phyloP scores from a whole-genome alignment of 805 yeast genomes.

The Crinitomyces ghanaensis region DNA sequence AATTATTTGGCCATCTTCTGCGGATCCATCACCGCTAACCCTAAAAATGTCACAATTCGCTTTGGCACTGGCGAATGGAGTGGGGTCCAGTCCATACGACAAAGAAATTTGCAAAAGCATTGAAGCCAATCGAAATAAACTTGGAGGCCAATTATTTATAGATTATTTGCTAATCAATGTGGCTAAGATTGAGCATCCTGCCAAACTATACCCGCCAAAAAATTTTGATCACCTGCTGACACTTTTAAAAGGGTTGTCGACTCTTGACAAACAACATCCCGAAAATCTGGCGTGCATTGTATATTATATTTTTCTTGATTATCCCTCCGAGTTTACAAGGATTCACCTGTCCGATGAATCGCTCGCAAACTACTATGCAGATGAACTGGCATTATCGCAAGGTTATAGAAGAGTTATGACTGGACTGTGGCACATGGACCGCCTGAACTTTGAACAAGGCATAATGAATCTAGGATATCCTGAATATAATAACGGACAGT shows the following conservation, averaged over 20 bases:
- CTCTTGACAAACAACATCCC: slow-evolving; percentile 2
- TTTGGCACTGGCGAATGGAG: too few relatives aligned
- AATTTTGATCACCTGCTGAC: slow-evolving; percentile 5
- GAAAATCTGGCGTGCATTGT: slow-evolving; percentile 12
- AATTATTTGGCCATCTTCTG: too few relatives aligned
- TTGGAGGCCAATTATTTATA: slow-evolving; percentile 13
- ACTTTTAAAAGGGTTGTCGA: slow-evolving; percentile 9
- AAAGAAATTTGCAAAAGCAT: too few relatives aligned
- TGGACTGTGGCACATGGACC: slow-evolving; percentile 16
- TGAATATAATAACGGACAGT: slow-evolving; percentile 8
- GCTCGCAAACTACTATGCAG: slow-evolving; percentile 14
- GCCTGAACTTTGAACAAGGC: slow-evolving; percentile 9
- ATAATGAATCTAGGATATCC: slow-evolving; percentile 13
- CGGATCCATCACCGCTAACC: too few relatives aligned
- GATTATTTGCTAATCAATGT: slow-evolving; percentile 11
- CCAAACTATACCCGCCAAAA: slow-evolving; percentile 14
- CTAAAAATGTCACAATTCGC: too few relatives aligned
- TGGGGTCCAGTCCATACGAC: too few relatives aligned
- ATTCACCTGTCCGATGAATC: slow-evolving; percentile 7
- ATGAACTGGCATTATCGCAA: slow-evolving; percentile 12
- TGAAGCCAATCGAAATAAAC: slow-evolving; percentile 4
- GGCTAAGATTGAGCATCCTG: slow-evolving; percentile 7
- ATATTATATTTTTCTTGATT: slow-evolving; percentile 15
- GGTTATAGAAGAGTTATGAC: slow-evolving; percentile 12
- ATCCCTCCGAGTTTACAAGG: slow-evolving; percentile 7